These are phyloP conservation scores for Aspergillus pseudoviridinutans DNA, from an alignment of 2,329 filamentous ascomycete species.

Conservation along the genomic window DNA sequence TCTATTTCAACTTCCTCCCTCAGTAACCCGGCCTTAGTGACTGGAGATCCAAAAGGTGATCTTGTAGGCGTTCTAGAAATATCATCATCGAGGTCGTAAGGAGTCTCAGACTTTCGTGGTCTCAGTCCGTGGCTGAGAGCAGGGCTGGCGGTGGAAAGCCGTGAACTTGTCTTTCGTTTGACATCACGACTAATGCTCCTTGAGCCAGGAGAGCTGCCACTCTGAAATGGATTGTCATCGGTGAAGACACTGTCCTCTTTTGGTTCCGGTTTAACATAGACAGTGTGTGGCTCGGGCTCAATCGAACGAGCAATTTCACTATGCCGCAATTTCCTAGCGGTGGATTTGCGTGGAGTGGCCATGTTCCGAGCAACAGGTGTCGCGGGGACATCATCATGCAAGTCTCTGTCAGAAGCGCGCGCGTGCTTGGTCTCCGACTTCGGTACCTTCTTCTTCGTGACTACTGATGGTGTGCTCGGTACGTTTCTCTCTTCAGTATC, in stretches of 20 bases:
- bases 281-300: conserved; percentile 34
- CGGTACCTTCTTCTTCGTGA: conserved; percentile 29
- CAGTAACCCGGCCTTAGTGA: conserved; percentile 29
- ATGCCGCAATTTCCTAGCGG: conserved; percentile 50
- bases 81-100: conserved; percentile 45
- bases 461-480: conserved; percentile 24
- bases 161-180: conserved; percentile 50
- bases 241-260: conserved; percentile 68
- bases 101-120: conserved; percentile 30
- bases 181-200: conserved; percentile 31
- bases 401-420: conserved; percentile 30
- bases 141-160: conserved; percentile 35
- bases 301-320: conserved; percentile 41
- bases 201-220: conserved; percentile 64
- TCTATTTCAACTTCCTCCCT: conserved; percentile 38
- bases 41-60: conserved; percentile 56
- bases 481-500: conserved; percentile 31
- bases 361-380: conserved; percentile 36
- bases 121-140: conserved; percentile 22
- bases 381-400: conserved; percentile 26
- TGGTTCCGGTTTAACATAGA: conserved; percentile 42
- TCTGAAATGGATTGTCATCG: conserved; percentile 89
- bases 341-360: conserved; percentile 38
- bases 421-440: conserved; percentile 33
- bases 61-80: conserved; percentile 53